These are phyloP conservation scores for Rubroboletus satanas DNA, from an alignment of 768 basidiomycete species.

Conservation along the genomic window DNA sequence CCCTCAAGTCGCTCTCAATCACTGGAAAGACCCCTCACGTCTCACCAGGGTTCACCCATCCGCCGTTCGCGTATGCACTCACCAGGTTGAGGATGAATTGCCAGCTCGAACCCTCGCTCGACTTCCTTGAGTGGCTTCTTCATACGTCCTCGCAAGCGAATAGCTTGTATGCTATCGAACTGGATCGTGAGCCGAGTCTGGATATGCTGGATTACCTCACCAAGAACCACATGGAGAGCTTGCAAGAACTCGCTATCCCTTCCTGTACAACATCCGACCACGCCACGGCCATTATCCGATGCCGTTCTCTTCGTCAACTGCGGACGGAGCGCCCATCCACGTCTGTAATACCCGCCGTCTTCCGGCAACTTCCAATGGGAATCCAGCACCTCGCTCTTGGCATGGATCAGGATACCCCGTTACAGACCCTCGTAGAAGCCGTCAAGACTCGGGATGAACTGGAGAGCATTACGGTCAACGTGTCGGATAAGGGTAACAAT, in stretches of 20 bases:
- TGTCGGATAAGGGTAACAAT: slow-evolving; percentile 48
- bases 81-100: slow-evolving; percentile 60
- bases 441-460: slow-evolving; percentile 46
- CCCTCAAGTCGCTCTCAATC: slow-evolving; percentile 51
- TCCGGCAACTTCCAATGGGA: slow-evolving; percentile 45
- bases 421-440: slow-evolving; percentile 52
- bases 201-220: slow-evolving; percentile 55
- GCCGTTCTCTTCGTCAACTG: slow-evolving; percentile 49
- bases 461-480: slow-evolving; percentile 47
- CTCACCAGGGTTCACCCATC: slow-evolving; percentile 34
- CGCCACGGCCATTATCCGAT: slow-evolving; percentile 43
- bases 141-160: slow-evolving; percentile 46
- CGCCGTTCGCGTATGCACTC: slow-evolving; percentile 45
- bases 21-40: slow-evolving; percentile 56
- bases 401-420: slow-evolving; percentile 50
- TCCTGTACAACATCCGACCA: slow-evolving; percentile 48
- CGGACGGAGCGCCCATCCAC: slow-evolving; percentile 52
- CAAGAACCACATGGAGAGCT: slow-evolving; percentile 42
- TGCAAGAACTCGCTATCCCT: slow-evolving; percentile 58
- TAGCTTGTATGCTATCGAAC: slow-evolving; percentile 48
- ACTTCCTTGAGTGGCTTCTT: slow-evolving; percentile 69
- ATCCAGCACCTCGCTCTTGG: slow-evolving; percentile 60
- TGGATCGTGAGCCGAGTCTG: slow-evolving; percentile 56
- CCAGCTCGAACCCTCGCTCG: slow-evolving; percentile 56
- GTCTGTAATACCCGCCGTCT: slow-evolving; percentile 37